Percentiles rank a stretch among this genome's conserved stretches.
phyloP scores from a whole-genome alignment of 257 asterid genomes.

The Voacanga thouarsii region DNA sequence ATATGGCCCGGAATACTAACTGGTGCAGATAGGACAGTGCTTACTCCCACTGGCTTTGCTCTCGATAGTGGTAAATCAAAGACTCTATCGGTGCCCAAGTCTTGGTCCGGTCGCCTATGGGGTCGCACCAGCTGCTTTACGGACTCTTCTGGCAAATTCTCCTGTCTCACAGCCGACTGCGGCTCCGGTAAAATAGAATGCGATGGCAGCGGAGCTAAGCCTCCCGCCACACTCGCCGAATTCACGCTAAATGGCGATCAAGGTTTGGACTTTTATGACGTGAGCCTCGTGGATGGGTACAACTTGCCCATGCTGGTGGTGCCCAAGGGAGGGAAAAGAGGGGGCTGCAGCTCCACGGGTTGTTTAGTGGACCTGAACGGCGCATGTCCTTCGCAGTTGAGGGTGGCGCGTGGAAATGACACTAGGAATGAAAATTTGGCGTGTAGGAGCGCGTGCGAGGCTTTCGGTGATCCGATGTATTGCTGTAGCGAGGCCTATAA shows the following conservation, averaged over 20 bases:
- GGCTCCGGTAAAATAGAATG: conserved; percentile 81
- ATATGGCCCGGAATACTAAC: conserved; percentile 95
- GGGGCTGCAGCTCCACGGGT: conserved; percentile 81
- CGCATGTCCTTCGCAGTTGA: conserved; percentile 74
- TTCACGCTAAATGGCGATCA: conserved; percentile 87
- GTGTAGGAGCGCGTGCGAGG: conserved; percentile 97
- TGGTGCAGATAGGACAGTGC: conserved; percentile 63
- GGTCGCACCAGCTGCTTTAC: conserved; percentile 76
- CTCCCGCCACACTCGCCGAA: conserved; percentile 95
- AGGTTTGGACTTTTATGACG: conserved; percentile 88
- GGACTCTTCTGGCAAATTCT: conserved; percentile 48
- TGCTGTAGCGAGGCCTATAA: conserved; percentile 84
- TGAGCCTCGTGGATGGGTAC: conserved; percentile 91
- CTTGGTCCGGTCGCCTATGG: conserved; percentile 97
- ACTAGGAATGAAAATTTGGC: conserved; percentile 50
- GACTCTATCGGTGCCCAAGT: conserved; percentile 59
- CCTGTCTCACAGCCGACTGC: conserved; percentile 85
- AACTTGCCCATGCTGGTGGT: conserved; percentile 84
- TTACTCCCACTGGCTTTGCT: conserved; percentile 68
- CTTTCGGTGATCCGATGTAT: conserved; percentile 74
- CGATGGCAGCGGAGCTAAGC: conserved; percentile 78
- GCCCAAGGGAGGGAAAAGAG: conserved; percentile 65
- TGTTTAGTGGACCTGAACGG: conserved; percentile 81
- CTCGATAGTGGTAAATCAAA: conserved; percentile 62
- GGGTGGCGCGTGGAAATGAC: conserved; percentile 58